Evolutionary conservation across 2,329 filamentous ascomycete species (phyloP).

Genomic region (Fusarium lateritium): DNA sequence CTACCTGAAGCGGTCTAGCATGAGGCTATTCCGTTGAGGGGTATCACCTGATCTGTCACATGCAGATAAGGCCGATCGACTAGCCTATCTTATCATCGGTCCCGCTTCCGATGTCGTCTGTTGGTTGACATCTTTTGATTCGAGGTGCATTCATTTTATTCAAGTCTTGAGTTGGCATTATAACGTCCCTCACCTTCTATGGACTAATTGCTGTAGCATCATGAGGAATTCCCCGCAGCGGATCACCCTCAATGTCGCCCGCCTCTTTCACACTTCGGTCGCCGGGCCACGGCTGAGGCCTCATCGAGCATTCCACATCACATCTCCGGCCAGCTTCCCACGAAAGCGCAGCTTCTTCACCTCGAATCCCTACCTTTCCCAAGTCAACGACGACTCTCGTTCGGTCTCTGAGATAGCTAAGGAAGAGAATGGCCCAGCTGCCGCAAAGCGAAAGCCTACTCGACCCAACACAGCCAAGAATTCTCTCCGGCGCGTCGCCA

Average conservation of each 20-base stretch:
- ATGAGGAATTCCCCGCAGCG: slow-evolving; percentile 55
- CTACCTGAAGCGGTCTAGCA: slow-evolving; percentile 47
- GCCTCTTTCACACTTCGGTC: slow-evolving; percentile 51
- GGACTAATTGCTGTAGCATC: slow-evolving; percentile 40
- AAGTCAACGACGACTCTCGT: slow-evolving; percentile 54
- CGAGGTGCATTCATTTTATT: neutral
- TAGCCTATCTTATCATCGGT: slow-evolving; percentile 30
- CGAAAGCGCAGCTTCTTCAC: slow-evolving; percentile 76
- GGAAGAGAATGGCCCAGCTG: slow-evolving; percentile 38
- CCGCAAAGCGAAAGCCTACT: slow-evolving; percentile 63
- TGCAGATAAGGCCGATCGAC: slow-evolving; percentile 40
- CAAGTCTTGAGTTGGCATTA: slow-evolving; percentile 11
- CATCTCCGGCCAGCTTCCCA: slow-evolving; percentile 60
- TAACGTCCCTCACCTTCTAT: slow-evolving; percentile 34
- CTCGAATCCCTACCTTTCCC: slow-evolving; percentile 70
- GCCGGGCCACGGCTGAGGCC: slow-evolving; percentile 48
- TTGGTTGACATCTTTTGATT: slow-evolving; percentile 18
- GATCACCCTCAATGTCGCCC: slow-evolving; percentile 51
- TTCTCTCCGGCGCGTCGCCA: slow-evolving; percentile 86
- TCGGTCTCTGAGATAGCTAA: slow-evolving; percentile 35
- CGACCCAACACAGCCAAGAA: slow-evolving; percentile 71
- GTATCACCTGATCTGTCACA: slow-evolving; percentile 46
- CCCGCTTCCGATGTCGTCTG: slow-evolving; percentile 18
- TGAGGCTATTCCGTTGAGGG: slow-evolving; percentile 33
- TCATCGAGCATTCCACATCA: slow-evolving; percentile 63